Base-by-base conservation (phyloP, 2,329 filamentous ascomycete genomes). In the Ascochyta viciae-villosae region DNA sequence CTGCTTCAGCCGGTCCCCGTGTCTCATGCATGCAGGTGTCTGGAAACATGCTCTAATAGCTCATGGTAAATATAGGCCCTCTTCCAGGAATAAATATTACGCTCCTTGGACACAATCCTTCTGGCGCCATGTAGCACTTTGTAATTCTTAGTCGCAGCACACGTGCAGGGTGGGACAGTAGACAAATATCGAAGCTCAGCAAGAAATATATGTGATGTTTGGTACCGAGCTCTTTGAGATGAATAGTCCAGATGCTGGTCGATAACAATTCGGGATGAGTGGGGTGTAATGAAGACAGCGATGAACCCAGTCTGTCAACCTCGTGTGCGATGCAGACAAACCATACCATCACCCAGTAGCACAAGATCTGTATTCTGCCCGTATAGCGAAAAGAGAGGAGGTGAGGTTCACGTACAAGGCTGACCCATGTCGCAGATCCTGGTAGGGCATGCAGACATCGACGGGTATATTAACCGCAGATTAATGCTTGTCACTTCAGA, bases 401-500 rank as follows among this genome's bases (percentile, higher is more conserved):
- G 16, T 49, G 49, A 57, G 38, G 49, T 57, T 40, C 39, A 15
- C 15, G 34, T 52, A 58, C 62, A 59, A 65, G 57, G 58, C 42
- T 55, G 51, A 56, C 55, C 70, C 68, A 61, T 70, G 70, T 65
- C 60, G 67, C 56, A 65, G 70, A 74, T 73, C 70, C 73, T 62
- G 56, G 71, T 71, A 65, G 50, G 63, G 64, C 48, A 63, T 65
- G 66, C 63, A 67, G 60, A 67, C 65, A 74, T 73, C 70, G 72
- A 70, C 63, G 60, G 62, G 57, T 69, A 74, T 64, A 74, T 76
- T 76, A 51, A 42, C 53, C 47, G 43, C 42, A 56, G 13, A 56
- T 75, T 75, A 74, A 75, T 71, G 72, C 72, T 73, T 76, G 71
- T 74, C 69, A 63, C 42, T 67, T 54, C 57, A 65, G 46, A 48